These are phyloP conservation scores for Cetradonia linearis DNA, from an alignment of 495 filamentous ascomycete genomes.

Conservation along the genomic window DNA sequence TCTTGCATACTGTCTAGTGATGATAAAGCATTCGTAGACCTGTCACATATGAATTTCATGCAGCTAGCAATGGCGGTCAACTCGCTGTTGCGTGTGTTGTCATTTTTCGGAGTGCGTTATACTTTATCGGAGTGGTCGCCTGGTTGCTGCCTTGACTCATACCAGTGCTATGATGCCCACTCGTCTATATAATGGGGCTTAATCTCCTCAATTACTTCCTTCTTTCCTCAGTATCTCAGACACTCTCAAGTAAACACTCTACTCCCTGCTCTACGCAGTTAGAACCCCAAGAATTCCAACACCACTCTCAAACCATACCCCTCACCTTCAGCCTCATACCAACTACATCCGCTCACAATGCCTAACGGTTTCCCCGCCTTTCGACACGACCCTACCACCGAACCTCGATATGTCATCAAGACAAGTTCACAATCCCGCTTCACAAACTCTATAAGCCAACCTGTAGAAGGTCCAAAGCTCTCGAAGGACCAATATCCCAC, in stretches of 20 bases:
- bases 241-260: background rate
- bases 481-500: constrained; percentile 14
- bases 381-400: constrained; percentile 10
- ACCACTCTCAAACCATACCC: background rate
- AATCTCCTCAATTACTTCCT: background rate
- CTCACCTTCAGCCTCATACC: background rate
- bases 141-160: constrained; percentile 11
- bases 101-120: background rate
- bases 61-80: background rate
- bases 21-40: constrained; percentile 3
- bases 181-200: background rate
- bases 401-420: constrained; percentile 3
- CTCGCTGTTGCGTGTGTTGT: background rate
- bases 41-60: background rate
- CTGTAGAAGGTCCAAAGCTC: background rate
- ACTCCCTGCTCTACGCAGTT: background rate
- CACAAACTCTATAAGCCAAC: constrained; percentile 3
- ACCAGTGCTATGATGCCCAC: background rate
- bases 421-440: background rate
- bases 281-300: background rate
- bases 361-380: constrained; percentile 16
- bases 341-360: constrained; percentile 5
- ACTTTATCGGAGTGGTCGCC: background rate
- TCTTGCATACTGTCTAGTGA: background rate
- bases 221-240: background rate